phyloP scores from a whole-genome alignment of 1,139 yeast species.

The Pneumocystis wakefieldiae region DNA sequence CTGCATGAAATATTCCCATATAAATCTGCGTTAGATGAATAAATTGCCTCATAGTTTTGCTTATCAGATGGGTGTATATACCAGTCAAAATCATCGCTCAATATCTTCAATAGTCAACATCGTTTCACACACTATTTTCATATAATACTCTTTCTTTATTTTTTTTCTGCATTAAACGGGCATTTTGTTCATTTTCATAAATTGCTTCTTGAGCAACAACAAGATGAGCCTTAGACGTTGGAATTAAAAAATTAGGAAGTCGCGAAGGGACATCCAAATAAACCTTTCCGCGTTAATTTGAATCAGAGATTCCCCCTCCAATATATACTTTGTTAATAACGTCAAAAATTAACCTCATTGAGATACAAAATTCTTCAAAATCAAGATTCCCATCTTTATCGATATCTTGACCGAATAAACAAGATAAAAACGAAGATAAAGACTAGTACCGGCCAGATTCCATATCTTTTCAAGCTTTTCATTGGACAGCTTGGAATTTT shows the following conservation, averaged over 20 bases:
- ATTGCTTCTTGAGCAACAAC: conserved; percentile 68
- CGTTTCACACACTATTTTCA: not conserved
- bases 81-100: conserved; percentile 78
- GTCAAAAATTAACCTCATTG: conserved; percentile 90
- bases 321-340: conserved; percentile 50
- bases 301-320: not conserved
- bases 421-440: not conserved
- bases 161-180: not conserved
- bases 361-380: conserved; percentile 93
- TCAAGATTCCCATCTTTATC: conserved; percentile 84
- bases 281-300: conserved; percentile 16
- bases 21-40: conserved; percentile 57
- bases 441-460: conserved; percentile 44
- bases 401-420: conserved; percentile 37
- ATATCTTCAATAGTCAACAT: conserved; percentile 20
- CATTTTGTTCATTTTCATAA: conserved; percentile 5
- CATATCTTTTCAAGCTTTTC: conserved; percentile 66
- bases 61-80: conserved; percentile 83
- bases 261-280: conserved; percentile 46
- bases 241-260: conserved; percentile 83
- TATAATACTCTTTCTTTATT: not conserved
- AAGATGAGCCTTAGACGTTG: conserved; percentile 72
- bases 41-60: conserved; percentile 61
- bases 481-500: conserved; percentile 71
- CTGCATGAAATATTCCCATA: conserved; percentile 60